phyloP scores from a whole-genome alignment of 1,284 basidiomycete species.

The Ceratobasidium sp. region DNA sequence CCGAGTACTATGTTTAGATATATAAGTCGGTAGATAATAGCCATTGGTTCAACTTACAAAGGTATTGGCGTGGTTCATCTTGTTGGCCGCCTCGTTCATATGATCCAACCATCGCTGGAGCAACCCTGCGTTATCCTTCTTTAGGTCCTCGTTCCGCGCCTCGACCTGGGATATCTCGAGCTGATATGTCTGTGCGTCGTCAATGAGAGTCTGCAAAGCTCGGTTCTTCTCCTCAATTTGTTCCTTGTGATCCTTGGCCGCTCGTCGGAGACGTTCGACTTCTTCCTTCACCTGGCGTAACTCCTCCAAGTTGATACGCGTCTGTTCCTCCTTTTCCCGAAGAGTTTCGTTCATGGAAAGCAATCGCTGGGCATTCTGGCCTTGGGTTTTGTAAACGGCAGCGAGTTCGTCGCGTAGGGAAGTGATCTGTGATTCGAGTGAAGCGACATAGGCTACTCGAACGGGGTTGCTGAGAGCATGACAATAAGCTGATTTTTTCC shows the following conservation, averaged over 20 bases:
- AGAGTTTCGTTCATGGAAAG: slow-evolving; percentile 94
- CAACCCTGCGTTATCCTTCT: slow-evolving; percentile 93
- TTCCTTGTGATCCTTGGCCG: slow-evolving; percentile 87
- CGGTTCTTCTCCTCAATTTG: slow-evolving; percentile 89
- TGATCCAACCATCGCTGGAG: slow-evolving; percentile 96
- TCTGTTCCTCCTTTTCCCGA: slow-evolving; percentile 89
- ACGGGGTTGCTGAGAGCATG: slow-evolving; percentile 75
- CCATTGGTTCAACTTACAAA: slow-evolving; percentile 44
- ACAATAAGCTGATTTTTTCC: slow-evolving; percentile 46
- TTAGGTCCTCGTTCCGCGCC: slow-evolving; percentile 85
- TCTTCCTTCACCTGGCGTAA: slow-evolving; percentile 81
- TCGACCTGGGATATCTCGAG: slow-evolving; percentile 92
- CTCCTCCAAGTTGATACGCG: slow-evolving; percentile 81
- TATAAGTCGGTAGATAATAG: slow-evolving; percentile 19
- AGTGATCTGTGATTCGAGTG: slow-evolving; percentile 93
- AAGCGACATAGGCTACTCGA: slow-evolving; percentile 86
- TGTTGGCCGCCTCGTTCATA: slow-evolving; percentile 92
- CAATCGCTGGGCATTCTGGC: slow-evolving; percentile 93
- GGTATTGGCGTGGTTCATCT: slow-evolving; percentile 90
- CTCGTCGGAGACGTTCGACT: slow-evolving; percentile 73
- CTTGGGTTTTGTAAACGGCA: slow-evolving; percentile 95
- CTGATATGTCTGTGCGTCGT: slow-evolving; percentile 91
- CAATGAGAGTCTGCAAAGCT: slow-evolving; percentile 91
- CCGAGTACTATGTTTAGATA: slow-evolving; percentile 32
- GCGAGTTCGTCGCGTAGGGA: slow-evolving; percentile 91